A percentile compares a stretch with the other conserved stretches of the same genome.
These are phyloP conservation scores for Pseudogymnoascus sp. DNA, from an alignment of 2,329 filamentous ascomycete species.

Conservation along the genomic window DNA sequence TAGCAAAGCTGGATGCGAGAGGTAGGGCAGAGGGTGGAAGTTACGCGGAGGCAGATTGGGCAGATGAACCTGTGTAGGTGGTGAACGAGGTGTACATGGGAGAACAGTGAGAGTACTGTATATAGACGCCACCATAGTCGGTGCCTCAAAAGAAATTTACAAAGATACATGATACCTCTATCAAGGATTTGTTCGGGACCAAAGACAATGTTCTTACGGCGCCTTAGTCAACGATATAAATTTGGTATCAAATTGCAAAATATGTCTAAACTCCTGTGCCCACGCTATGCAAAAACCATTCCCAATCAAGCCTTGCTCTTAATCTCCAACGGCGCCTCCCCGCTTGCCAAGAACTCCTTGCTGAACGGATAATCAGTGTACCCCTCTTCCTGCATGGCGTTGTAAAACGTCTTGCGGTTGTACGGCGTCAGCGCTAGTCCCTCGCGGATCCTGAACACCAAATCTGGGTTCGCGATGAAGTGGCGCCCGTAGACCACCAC, in stretches of 20 bases:
- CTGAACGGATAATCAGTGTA: slow-evolving; percentile 31
- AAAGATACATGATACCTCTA: neutral
- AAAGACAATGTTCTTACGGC: no score
- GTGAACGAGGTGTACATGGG: neutral
- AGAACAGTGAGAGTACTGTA: neutral
- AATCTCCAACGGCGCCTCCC: neutral
- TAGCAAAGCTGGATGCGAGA: slow-evolving; percentile 70
- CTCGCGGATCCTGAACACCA: slow-evolving; percentile 31
- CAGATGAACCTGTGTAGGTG: slow-evolving; percentile 1
- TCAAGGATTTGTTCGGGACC: no score
- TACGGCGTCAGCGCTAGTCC: slow-evolving; percentile 32
- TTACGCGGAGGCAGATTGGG: neutral
- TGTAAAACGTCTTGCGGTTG: slow-evolving; percentile 33
- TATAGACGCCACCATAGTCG: neutral
- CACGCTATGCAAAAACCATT: neutral
- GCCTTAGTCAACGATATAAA: neutral
- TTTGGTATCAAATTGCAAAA: neutral
- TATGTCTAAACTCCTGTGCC: neutral
- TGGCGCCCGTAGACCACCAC: slow-evolving; percentile 36
- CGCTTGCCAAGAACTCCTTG: slow-evolving; percentile 22
- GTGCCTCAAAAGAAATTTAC: neutral
- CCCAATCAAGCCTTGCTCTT: neutral
- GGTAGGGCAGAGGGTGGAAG: neutral
- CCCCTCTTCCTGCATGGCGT: slow-evolving; percentile 25
- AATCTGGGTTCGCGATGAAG: slow-evolving; percentile 40